A percentile compares a stretch with the other conserved stretches of the same genome.
Evolutionary conservation across 768 basidiomycete genomes (phyloP).

Genomic region (Lactarius evosmus): DNA sequence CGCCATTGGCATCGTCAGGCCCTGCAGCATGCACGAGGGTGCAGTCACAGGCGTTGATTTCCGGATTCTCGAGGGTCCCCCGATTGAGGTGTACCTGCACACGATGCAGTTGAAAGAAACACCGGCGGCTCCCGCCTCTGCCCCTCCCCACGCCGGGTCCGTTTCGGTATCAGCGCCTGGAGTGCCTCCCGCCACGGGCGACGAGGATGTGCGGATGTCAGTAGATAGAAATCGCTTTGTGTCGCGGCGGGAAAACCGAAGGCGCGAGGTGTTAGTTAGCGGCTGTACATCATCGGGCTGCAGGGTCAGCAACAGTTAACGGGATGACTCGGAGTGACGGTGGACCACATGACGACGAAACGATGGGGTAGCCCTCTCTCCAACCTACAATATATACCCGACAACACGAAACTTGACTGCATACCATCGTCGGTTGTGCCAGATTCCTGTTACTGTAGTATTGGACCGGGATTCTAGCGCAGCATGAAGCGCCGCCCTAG

Average conservation of each 20-base stretch:
- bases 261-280: neutral
- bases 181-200: slow-evolving; percentile 39
- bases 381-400: too few relatives aligned
- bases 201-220: slow-evolving; percentile 67
- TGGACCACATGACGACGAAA: too few relatives aligned
- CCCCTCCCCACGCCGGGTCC: slow-evolving; percentile 33
- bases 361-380: too few relatives aligned
- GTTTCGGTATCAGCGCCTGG: too few relatives aligned
- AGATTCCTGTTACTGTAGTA: too few relatives aligned
- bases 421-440: too few relatives aligned
- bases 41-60: slow-evolving; percentile 54
- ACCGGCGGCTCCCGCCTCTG: slow-evolving; percentile 46
- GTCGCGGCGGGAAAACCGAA: slow-evolving; percentile 9
- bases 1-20: slow-evolving; percentile 88
- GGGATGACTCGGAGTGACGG: too few relatives aligned
- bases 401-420: too few relatives aligned
- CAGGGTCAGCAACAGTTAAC: slow-evolving; percentile 31
- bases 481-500: too few relatives aligned
- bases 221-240: slow-evolving; percentile 27
- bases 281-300: neutral
- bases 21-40: slow-evolving; percentile 54
- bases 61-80: slow-evolving; percentile 83
- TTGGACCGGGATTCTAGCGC: too few relatives aligned
- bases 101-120: slow-evolving; percentile 73
- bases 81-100: slow-evolving; percentile 67